These are phyloP conservation scores for Entomophthora muscae DNA, from an alignment of 371 early-diverging fungal genomes.

Conservation along the genomic window DNA sequence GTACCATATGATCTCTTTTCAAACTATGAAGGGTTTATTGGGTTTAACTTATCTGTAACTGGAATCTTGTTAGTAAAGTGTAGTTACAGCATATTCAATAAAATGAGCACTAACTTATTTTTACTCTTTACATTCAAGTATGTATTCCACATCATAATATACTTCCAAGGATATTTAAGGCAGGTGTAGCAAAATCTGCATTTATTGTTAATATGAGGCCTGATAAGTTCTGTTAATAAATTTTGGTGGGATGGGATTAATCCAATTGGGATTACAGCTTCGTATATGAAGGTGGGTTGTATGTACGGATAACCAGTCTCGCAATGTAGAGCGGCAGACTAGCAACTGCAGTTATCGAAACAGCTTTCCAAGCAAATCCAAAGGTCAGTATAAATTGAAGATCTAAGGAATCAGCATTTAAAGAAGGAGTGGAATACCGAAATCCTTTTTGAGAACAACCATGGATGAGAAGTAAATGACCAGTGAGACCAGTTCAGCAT, in stretches of 20 bases:
- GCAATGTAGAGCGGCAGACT: constrained; percentile 67
- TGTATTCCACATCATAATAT: too few species aligned
- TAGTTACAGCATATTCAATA: too few species aligned
- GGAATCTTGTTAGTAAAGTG: too few species aligned
- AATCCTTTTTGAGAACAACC: constrained; percentile 72
- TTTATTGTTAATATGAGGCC: too few species aligned
- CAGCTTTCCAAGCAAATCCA: constrained; percentile 77
- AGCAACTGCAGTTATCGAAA: constrained; percentile 74
- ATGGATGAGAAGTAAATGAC: constrained; percentile 74
- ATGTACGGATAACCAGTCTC: constrained; percentile 43
- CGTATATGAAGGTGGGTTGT: constrained; percentile 58
- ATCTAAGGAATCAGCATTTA: constrained; percentile 25
- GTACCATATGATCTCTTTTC: too few species aligned
- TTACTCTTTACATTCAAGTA: too few species aligned
- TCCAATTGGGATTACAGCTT: constrained; percentile 27
- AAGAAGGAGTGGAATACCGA: constrained; percentile 34
- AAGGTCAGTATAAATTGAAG: constrained; percentile 64
- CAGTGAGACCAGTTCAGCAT: constrained; percentile 63
- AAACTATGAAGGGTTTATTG: too few species aligned
- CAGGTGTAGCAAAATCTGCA: too few species aligned
- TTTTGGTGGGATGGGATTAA: neutral
- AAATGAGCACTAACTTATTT: too few species aligned
- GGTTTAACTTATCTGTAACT: too few species aligned
- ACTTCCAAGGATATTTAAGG: too few species aligned
- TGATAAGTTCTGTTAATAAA: too few species aligned